Evolutionary conservation across 225 moss, liverwort and hornwort species (phyloP), one percentile per base, ranked within the genome.

Genomic region (Climacium dendroides): DNA sequence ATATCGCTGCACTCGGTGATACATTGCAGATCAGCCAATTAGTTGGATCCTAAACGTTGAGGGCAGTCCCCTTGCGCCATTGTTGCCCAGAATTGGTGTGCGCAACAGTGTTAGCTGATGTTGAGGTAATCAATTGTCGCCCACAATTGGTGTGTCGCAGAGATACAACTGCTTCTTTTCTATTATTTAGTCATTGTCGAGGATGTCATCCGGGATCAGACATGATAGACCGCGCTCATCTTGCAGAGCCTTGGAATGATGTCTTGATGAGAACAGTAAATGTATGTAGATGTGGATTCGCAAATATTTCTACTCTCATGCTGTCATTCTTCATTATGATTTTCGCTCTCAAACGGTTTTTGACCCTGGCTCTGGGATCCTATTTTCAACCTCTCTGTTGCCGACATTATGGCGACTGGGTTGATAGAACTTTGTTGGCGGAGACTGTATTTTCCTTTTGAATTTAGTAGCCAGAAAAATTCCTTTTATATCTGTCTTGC

Each of bases 241-340:
- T 81, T 75, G 75, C 48, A 62, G 79, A 85, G 80, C 62, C 79
- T 78, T 81, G 62, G 81, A 77, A 71, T 78, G 85, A 81, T 70
- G 58, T 65, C 74, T 87, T 87, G 83, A 83, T 83, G 61, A 91
- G 79, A 84, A 75, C 84, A 88, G 69, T 83, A 78, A 60, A 73
- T 85, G 89, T 72, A 72, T 84, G 81, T 82, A 77, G 84, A 86
- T 88, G 86, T 90, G 88, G 83, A 86, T 74, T 88, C 70, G 63
- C 88, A 70, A 88, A 75, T 84, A 82, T 87, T 76, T 71, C 80
- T 86, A 80, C 78, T 62, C 55, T 87, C 78, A 61, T 66, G 43
- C 86, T 86, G 57, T 84, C 86, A 90, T 85, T 88, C 80, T 83
- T 92, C 84, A 83, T 83, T 88, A 86, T 83, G 69, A 86, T 85